Base-by-base conservation (phyloP, 495 filamentous ascomycete species). In the Aspergillus olivimuriae region DNA sequence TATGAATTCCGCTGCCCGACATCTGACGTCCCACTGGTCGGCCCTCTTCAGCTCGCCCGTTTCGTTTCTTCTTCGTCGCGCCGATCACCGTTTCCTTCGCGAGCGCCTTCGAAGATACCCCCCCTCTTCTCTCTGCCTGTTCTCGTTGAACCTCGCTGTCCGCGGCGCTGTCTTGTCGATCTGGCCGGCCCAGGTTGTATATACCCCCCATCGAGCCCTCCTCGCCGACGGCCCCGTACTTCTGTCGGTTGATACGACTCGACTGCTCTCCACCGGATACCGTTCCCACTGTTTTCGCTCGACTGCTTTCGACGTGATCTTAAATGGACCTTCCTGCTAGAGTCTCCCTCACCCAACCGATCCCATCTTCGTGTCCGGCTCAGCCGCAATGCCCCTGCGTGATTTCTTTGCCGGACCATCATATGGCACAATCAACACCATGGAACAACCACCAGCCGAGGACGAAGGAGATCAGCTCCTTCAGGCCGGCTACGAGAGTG, bases 381-480 rank as follows among this genome's bases (percentile, higher is more conserved):
- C 19, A 43, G 44, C 51, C 53, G 66, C 53, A 31, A 70, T 70
- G 66, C 62, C 64, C 44, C 49, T 62, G 46, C 52, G 66, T 42
- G 63, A 68, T 46, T 42, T 52, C 35, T 52, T 56, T 31, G 50
- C 60, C 34, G 60, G 55, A 45, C 56, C 60, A 19, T 69, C 66
- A 23, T 72, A 72, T 57, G 69, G 69, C 43, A 60, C 69, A 24
- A 52, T 68, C 14, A 59, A 62, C 21, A 41, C 47, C 16, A 62
- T 56, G 39, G 41, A n/a, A 52, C 16, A 44, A 36, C 46, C 33
- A 49, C 39, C n/a, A n/a, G 53, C 51, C 32, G 57, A 66, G n/a
- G 40, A 56, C 4, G 68, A 69, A 39, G 48, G 51, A 34, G 63
- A 68, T 12, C 58, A 51, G 30, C 55, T 72, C 26, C 52, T 70